Evolutionary conservation across 345 rosid genomes (phyloP).

Genomic region (Theobroma cacao): DNA sequence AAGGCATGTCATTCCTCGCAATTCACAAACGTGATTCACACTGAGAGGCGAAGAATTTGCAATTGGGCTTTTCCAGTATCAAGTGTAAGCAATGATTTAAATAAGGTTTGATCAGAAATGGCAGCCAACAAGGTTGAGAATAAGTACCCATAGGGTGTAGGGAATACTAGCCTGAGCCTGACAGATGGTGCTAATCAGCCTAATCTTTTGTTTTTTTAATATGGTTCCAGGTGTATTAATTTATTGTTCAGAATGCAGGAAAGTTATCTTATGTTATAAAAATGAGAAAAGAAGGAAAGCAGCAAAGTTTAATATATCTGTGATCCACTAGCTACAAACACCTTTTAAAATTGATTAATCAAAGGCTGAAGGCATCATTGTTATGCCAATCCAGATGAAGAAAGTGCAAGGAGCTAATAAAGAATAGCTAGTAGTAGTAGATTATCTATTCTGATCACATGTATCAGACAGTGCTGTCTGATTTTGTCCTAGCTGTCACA

Average conservation of each 20-base stretch:
- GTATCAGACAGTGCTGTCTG: not conserved
- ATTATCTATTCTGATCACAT: constrained; percentile 1
- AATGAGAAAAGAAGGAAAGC: too few species aligned
- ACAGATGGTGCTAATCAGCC: constrained; percentile 4
- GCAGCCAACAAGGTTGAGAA: not conserved
- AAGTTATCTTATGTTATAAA: too few species aligned
- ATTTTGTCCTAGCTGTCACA: not conserved
- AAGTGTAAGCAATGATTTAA: not conserved
- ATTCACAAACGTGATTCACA: not conserved
- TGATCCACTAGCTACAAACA: not conserved
- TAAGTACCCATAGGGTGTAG: not conserved
- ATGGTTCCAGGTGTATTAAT: not conserved
- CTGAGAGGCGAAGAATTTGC: not conserved
- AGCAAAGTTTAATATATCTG: not conserved
- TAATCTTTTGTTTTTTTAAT: not conserved
- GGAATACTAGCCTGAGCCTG: not conserved
- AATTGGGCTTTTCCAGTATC: not conserved
- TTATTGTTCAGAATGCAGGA: not conserved
- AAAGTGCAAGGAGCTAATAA: not conserved
- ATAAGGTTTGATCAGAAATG: not conserved
- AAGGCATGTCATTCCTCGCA: not conserved
- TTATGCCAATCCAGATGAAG: not conserved
- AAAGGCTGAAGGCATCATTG: not conserved
- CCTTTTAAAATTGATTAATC: not conserved
- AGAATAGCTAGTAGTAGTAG: not conserved